Conservation (phyloP, 768 basidiomycete genomes). For the Mycena pura region DNA sequence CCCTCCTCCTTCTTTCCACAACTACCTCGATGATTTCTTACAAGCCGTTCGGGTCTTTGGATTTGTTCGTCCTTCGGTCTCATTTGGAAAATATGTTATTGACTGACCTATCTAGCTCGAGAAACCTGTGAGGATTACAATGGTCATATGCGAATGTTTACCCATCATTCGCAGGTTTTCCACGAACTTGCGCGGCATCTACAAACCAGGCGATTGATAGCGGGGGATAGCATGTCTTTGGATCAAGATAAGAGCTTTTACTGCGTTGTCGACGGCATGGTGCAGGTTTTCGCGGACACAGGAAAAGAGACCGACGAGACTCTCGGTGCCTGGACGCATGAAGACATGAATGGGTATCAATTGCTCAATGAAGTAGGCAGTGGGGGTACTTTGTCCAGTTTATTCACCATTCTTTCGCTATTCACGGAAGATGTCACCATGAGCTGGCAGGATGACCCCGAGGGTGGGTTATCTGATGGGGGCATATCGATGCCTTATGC, state of each 20-base stretch:
- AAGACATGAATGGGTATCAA: slow-evolving; percentile 95
- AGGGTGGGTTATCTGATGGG: slow-evolving; percentile 36
- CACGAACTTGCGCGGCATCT: slow-evolving; percentile 96
- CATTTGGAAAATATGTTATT: background rate
- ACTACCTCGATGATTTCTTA: slow-evolving; percentile 96
- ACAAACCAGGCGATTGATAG: slow-evolving; percentile 93
- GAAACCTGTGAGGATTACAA: slow-evolving; percentile 74
- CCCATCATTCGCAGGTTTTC: slow-evolving; percentile 68
- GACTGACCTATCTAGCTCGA: slow-evolving; percentile 56
- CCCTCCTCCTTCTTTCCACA: slow-evolving; percentile 83
- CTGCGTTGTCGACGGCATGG: slow-evolving; percentile 97
- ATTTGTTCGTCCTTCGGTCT: slow-evolving; percentile 63
- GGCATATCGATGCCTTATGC: slow-evolving; percentile 34
- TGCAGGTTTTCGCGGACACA: slow-evolving; percentile 88
- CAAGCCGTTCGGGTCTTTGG: slow-evolving; percentile 97
- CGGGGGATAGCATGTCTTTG: slow-evolving; percentile 92
- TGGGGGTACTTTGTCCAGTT: slow-evolving; percentile 92
- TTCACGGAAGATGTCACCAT: slow-evolving; percentile 95
- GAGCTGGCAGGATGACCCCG: slow-evolving; percentile 81
- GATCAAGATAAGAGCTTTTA: slow-evolving; percentile 96
- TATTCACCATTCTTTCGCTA: slow-evolving; percentile 95
- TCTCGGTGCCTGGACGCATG: slow-evolving; percentile 76
- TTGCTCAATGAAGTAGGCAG: slow-evolving; percentile 95
- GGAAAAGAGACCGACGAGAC: slow-evolving; percentile 55
- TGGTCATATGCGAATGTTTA: background rate